Conservation (phyloP, 345 rosid species). For the thale cress (Arabidopsis thaliana) region DNA sequence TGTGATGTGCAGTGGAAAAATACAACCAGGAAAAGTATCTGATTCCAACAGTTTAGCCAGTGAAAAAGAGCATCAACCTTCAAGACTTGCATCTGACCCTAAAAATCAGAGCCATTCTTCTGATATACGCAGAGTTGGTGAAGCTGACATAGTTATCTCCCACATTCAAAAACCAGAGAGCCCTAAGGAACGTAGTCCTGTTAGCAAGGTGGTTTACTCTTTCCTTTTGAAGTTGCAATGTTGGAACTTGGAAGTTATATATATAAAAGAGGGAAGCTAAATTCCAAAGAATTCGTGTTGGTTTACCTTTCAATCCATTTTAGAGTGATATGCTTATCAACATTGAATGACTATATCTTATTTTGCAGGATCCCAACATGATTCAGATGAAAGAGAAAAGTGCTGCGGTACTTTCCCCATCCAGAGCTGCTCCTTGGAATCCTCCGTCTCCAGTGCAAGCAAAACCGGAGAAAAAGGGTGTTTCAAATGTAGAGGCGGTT, state of each 20-base stretch:
- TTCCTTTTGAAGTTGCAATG: constrained; percentile 34
- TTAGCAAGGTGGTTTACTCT: constrained; percentile 56
- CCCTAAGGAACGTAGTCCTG: constrained; percentile 47
- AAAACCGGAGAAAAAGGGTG: constrained; percentile 55
- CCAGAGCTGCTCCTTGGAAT: constrained; percentile 55
- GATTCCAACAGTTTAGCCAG: constrained; percentile 52
- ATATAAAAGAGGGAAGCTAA: neutral
- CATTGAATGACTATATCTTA: neutral
- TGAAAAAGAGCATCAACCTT: constrained; percentile 55
- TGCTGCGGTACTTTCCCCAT: constrained; percentile 52
- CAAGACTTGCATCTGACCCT: constrained; percentile 51
- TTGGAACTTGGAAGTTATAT: constrained; percentile 37
- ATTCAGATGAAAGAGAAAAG: constrained; percentile 63
- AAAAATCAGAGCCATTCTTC: constrained; percentile 52
- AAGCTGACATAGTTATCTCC: constrained; percentile 51
- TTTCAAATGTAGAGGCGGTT: constrained; percentile 44
- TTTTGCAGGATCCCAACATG: constrained; percentile 31
- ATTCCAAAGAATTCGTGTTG: neutral
- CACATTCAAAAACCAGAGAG: constrained; percentile 47
- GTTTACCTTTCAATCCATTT: neutral
- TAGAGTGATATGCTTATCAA: constrained; percentile 3
- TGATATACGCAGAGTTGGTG: constrained; percentile 55
- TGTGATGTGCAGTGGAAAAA: constrained; percentile 56
- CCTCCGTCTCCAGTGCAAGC: constrained; percentile 42
- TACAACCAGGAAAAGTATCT: constrained; percentile 51